Percentiles rank a stretch among this genome's conserved stretches.
Evolutionary conservation across 495 filamentous ascomycete species (phyloP).

Genomic region (Massariosphaeria phaeospora): DNA sequence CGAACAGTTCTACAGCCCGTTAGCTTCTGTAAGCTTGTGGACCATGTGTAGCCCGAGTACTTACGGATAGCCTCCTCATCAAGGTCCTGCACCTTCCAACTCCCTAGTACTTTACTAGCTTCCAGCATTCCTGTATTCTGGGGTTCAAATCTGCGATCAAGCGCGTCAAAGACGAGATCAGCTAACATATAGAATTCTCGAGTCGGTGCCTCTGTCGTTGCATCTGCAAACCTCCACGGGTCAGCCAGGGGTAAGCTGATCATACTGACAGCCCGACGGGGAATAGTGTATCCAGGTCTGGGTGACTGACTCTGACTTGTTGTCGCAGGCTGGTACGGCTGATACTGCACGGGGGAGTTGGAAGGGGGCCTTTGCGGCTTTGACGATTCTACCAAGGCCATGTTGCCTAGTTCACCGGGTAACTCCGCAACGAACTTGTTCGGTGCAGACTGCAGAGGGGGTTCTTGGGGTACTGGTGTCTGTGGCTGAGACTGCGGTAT

Average conservation of each 20-base stretch:
- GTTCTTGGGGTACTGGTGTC: not conserved
- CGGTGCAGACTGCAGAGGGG: conserved; percentile 4
- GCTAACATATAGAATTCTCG: conserved; percentile 29
- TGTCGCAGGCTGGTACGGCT: conserved; percentile 17
- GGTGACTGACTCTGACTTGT: not conserved
- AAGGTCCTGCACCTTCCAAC: conserved; percentile 21
- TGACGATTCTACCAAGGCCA: not conserved
- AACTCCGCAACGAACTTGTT: conserved; percentile 31
- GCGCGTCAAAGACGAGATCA: conserved; percentile 25
- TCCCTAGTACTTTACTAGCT: conserved; percentile 26
- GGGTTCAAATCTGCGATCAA: conserved; percentile 26
- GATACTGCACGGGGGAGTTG: conserved; percentile 8
- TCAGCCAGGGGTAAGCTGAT: conserved; percentile 19
- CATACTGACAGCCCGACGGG: conserved; percentile 26
- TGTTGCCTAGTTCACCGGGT: conserved; percentile 26
- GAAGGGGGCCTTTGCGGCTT: conserved; percentile 11
- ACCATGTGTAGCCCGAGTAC: not conserved
- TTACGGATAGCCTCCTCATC: conserved; percentile 23
- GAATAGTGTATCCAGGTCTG: conserved; percentile 15
- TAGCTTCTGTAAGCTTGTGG: not conserved
- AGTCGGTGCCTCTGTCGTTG: conserved; percentile 24
- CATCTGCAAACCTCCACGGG: conserved; percentile 29
- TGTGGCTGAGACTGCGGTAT: conserved; percentile 1
- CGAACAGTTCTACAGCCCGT: conserved; percentile 20
- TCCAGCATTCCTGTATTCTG: conserved; percentile 29